A percentile compares a stretch with the other conserved stretches of the same genome.
These are phyloP conservation scores for Aaosphaeria pasadenensis DNA, from an alignment of 2,329 filamentous ascomycete genomes.

Conservation along the genomic window DNA sequence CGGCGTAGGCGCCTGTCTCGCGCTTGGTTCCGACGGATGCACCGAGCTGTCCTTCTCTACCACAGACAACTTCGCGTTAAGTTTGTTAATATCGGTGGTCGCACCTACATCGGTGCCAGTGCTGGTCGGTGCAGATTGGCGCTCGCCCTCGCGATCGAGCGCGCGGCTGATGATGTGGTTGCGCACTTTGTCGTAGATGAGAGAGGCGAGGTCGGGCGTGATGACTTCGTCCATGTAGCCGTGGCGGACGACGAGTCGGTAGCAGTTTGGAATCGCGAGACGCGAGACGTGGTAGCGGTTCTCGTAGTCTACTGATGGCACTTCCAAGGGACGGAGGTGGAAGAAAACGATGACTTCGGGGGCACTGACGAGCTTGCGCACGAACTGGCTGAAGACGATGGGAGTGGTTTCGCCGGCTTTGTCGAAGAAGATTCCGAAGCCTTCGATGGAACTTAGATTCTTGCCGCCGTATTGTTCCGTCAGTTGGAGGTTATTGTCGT, in stretches of 20 bases:
- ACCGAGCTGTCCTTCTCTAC: slow-evolving; percentile 7
- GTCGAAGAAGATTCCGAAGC: slow-evolving; percentile 76
- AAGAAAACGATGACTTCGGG: slow-evolving; percentile 73
- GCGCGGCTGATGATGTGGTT: slow-evolving; percentile 30
- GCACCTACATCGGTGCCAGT: slow-evolving; percentile 1
- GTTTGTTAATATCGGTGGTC: slow-evolving; percentile 9
- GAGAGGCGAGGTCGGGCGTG: slow-evolving; percentile 56
- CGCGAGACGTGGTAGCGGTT: slow-evolving; percentile 49
- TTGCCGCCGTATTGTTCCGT: slow-evolving; percentile 37
- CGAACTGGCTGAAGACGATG: slow-evolving; percentile 68
- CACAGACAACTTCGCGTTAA: slow-evolving; percentile 3
- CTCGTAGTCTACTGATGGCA: slow-evolving; percentile 44
- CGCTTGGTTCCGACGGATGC: slow-evolving; percentile 6
- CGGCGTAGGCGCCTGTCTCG: slow-evolving; percentile 2
- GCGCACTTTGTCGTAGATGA: slow-evolving; percentile 58
- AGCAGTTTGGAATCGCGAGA: slow-evolving; percentile 58
- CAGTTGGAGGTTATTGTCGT: slow-evolving; percentile 35
- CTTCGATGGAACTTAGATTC: slow-evolving; percentile 38
- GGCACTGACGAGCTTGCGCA: slow-evolving; percentile 65
- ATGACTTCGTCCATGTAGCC: slow-evolving; percentile 72
- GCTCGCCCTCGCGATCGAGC: slow-evolving; percentile 24
- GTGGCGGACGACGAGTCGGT: slow-evolving; percentile 66
- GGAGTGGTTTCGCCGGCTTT: slow-evolving; percentile 67
- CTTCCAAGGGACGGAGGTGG: slow-evolving; percentile 63
- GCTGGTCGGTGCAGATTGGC: slow-evolving; percentile 5